These are phyloP conservation scores for Naegleria gruberi DNA, from an alignment of 208 protist species.

Conservation along the genomic window DNA sequence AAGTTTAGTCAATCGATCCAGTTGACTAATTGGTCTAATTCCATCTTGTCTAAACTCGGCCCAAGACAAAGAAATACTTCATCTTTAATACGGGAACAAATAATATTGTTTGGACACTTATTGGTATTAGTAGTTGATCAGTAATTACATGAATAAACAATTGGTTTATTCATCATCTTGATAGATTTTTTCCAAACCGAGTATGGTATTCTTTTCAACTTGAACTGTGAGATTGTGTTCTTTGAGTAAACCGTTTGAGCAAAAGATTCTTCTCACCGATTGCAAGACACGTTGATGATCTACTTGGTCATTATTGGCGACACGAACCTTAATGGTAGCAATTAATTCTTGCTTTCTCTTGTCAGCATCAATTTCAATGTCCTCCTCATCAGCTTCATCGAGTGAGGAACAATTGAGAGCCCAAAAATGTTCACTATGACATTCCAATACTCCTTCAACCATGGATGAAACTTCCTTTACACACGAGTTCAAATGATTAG, in stretches of 20 bases:
- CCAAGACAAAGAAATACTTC: too few relatives aligned
- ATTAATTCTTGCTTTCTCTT: background rate
- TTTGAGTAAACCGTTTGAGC: background rate
- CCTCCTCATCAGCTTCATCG: background rate
- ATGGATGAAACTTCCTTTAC: background rate
- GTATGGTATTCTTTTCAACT: background rate
- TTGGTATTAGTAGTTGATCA: too few relatives aligned
- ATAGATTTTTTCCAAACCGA: background rate
- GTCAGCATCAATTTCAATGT: background rate
- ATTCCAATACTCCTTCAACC: background rate
- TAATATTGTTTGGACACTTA: too few relatives aligned
- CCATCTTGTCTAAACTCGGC: too few relatives aligned
- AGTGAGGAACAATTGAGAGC: background rate
- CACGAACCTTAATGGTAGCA: background rate
- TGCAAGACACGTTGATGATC: background rate
- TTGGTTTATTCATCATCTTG: too few relatives aligned
- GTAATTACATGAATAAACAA: too few relatives aligned
- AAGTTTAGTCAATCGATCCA: too few relatives aligned
- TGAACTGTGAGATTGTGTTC: background rate
- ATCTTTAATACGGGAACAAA: too few relatives aligned
- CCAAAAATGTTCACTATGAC: background rate
- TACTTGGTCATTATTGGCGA: background rate
- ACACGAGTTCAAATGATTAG: background rate
- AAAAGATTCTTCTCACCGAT: background rate
- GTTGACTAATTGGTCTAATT: too few relatives aligned